Percentiles rank a stretch among this genome's conserved stretches.
These are phyloP conservation scores for Xylaria polymorpha DNA, from an alignment of 2,329 filamentous ascomycete species.

Conservation along the genomic window DNA sequence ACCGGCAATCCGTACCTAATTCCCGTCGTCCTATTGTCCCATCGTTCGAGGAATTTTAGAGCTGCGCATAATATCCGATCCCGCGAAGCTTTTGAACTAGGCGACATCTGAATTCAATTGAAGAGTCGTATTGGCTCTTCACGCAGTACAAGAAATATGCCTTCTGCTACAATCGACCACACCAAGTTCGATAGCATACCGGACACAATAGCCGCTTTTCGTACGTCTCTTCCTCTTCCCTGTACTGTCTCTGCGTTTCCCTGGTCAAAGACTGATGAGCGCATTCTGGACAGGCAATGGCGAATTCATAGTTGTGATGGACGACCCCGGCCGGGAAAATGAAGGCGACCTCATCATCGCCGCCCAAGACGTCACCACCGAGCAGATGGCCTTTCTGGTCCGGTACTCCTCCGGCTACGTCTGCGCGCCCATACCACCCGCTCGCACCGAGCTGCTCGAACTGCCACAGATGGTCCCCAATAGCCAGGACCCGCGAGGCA, in stretches of 20 bases:
- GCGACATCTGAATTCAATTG: slow-evolving; percentile 3
- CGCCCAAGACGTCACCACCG: slow-evolving; percentile 82
- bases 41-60: background rate
- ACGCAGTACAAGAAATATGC: slow-evolving; percentile 54
- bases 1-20: background rate
- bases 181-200: slow-evolving; percentile 73
- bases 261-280: slow-evolving; percentile 21
- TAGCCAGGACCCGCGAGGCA: slow-evolving; percentile 85
- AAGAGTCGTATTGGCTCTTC: background rate
- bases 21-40: background rate
- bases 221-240: slow-evolving; percentile 56
- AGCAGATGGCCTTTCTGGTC: slow-evolving; percentile 96
- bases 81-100: background rate
- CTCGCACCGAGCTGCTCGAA: slow-evolving; percentile 74
- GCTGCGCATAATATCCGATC: background rate
- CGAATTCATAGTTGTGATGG: slow-evolving; percentile 95
- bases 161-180: slow-evolving; percentile 61
- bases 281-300: slow-evolving; percentile 68
- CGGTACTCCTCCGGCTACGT: slow-evolving; percentile 90
- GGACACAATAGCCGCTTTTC: slow-evolving; percentile 72
- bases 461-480: slow-evolving; percentile 88
- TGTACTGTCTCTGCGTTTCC: slow-evolving; percentile 18
- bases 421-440: slow-evolving; percentile 83
- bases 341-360: slow-evolving; percentile 98
- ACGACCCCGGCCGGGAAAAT: slow-evolving; percentile 92